Evolutionary conservation across 495 filamentous ascomycete species (phyloP), one percentile per base, ranked within the genome.

Genomic region (Penicillium antarcticum): DNA sequence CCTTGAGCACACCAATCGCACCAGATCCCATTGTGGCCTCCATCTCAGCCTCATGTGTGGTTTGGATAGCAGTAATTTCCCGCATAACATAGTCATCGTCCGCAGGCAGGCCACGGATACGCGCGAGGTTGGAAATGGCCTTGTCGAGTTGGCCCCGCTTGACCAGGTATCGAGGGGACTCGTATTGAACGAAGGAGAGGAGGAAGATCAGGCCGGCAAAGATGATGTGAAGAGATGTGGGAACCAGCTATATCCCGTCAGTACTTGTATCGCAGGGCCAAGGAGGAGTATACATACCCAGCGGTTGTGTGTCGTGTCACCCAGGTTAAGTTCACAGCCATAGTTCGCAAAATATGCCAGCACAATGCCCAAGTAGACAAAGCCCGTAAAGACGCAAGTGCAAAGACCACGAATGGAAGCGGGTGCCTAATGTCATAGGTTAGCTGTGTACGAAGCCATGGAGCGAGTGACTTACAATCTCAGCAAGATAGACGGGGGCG

Each of bases 141-240:
- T 81, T 60, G 13, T 84, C 79, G 18, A 76, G 62, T 41, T 79
- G 71, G 31, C 77, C 75, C 16, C 72, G 65, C 64, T 81, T 84
- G 64, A 87, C 70, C 39, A 74, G 79, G 56, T 75, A 87, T 47
- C 83, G 78, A 9, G 83, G 84, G 5, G 84, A 86, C 60, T 89
- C 86, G 46, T 76, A 76, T 34, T 85, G 79, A 43, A 86, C 70
- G 61, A 89, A 81, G 3, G 81, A 80, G 26, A 87, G 72, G 45
- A 79, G 47, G 55, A 86, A 77, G 61, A 89, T 85, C 17, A 89
- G 65, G 1, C 80, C 77, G 5, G 86, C 83, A 57, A 89, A 89
- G 24, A 88, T 86, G 66, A 91, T 79, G 50, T 91, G 86, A 18
- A 88, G 65, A 52, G 79, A 82, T 3, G 81, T 87, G 0, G 86